Conservation (phyloP, 345 rosid genomes). For the Kandelia obovata region DNA sequence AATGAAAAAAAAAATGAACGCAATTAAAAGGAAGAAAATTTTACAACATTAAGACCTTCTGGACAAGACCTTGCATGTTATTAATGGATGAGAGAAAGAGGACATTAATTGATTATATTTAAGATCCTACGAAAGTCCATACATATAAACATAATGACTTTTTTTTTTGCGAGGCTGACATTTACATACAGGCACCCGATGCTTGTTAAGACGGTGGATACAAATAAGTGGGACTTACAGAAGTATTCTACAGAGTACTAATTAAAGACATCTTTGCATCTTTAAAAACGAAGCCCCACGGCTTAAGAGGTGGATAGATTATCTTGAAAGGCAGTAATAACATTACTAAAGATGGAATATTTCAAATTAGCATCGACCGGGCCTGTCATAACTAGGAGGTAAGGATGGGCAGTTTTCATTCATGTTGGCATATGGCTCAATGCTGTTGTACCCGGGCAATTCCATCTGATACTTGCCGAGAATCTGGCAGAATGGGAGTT, state of each 20-base stretch:
- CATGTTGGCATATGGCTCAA: constrained; percentile 84
- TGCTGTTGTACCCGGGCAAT: constrained; percentile 68
- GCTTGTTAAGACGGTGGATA: too few species aligned
- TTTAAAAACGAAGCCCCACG: constrained; percentile 1
- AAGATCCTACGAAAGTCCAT: too few species aligned
- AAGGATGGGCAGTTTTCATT: constrained; percentile 89
- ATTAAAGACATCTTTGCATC: constrained; percentile 14
- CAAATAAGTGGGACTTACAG: too few species aligned
- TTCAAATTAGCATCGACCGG: constrained; percentile 47
- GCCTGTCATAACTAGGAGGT: constrained; percentile 80
- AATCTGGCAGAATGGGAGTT: constrained; percentile 76
- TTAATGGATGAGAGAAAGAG: too few species aligned
- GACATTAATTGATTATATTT: too few species aligned
- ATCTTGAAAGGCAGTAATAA: too few species aligned
- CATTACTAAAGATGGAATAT: too few species aligned
- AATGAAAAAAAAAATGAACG: too few species aligned
- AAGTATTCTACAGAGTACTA: neutral
- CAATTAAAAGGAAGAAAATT: too few species aligned
- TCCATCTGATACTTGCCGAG: constrained; percentile 88
- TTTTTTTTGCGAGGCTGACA: neutral
- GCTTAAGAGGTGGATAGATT: neutral
- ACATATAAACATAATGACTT: neutral
- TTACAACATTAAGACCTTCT: too few species aligned
- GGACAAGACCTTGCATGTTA: too few species aligned
- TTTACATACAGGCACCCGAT: constrained; percentile 12